Percentiles rank a stretch among this genome's conserved stretches.
phyloP scores from a whole-genome alignment of 208 protist genomes.

The Trypanosoma rangeli region DNA sequence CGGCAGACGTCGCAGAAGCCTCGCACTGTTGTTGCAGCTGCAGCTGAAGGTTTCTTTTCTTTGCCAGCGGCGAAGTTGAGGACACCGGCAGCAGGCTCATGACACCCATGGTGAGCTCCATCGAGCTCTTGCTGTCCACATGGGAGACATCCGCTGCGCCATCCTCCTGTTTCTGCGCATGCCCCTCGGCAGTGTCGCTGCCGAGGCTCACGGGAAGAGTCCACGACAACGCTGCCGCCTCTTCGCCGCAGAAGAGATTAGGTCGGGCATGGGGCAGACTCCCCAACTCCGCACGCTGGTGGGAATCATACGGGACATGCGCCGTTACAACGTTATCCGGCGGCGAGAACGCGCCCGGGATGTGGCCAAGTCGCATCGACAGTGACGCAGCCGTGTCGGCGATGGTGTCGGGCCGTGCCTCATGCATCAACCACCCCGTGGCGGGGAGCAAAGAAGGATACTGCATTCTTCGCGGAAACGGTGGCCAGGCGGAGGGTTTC shows the following conservation, averaged over 20 bases:
- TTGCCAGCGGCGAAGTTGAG: background rate
- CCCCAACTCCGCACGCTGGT: background rate
- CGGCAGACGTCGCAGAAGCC: background rate
- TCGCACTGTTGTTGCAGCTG: slow-evolving; percentile 6
- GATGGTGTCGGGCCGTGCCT: background rate
- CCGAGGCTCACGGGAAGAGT: background rate
- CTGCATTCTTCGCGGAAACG: background rate
- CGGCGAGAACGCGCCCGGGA: background rate
- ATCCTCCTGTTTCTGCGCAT: background rate
- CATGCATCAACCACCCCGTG: too few relatives aligned
- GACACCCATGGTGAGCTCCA: background rate
- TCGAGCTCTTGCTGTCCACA: too few relatives aligned
- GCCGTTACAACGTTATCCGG: background rate
- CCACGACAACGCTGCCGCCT: background rate
- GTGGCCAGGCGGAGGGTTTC: background rate
- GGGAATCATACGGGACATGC: background rate
- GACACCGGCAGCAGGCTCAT: background rate
- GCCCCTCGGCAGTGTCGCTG: background rate
- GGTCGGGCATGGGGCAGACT: background rate
- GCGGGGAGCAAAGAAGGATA: background rate
- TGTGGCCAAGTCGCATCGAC: background rate
- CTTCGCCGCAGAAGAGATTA: background rate
- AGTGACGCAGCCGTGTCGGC: background rate
- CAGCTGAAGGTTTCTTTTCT: background rate
- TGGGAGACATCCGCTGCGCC: background rate